phyloP scores from a whole-genome alignment of 306 rosid species.

The Medicago arabica region DNA sequence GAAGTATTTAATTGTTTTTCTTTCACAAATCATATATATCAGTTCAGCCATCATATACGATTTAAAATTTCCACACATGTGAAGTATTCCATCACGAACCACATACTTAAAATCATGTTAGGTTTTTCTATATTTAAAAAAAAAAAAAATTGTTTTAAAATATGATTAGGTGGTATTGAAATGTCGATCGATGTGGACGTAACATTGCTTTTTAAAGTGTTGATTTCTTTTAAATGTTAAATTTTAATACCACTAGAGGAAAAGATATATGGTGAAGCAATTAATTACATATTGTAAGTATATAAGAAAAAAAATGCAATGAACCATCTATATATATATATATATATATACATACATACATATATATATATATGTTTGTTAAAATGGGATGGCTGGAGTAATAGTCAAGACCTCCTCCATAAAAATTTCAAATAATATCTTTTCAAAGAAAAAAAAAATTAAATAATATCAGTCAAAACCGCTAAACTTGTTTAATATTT shows the following conservation, averaged over 20 bases:
- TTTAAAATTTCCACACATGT: background rate
- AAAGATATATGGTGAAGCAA: background rate
- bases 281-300: too few species aligned
- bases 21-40: slow-evolving; percentile 1
- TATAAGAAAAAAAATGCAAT: too few species aligned
- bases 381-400: too few species aligned
- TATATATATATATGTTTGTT: too few species aligned
- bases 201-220: background rate
- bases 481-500: too few species aligned
- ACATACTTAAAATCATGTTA: slow-evolving; percentile 1
- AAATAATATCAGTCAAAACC: too few species aligned
- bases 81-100: slow-evolving; percentile 21
- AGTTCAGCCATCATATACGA: slow-evolving; percentile 3
- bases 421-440: too few species aligned
- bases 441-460: too few species aligned
- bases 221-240: background rate
- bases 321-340: too few species aligned
- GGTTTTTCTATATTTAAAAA: background rate
- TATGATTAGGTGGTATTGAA: slow-evolving; percentile 2
- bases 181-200: slow-evolving; percentile 9
- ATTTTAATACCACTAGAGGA: background rate
- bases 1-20: slow-evolving; percentile 2
- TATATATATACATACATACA: too few species aligned
- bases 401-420: too few species aligned
- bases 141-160: background rate